A percentile compares a stretch with the other conserved stretches of the same genome.
Conservation (phyloP, 108 stramenopile genomes). For the Phaeodactylum tricornutum region DNA sequence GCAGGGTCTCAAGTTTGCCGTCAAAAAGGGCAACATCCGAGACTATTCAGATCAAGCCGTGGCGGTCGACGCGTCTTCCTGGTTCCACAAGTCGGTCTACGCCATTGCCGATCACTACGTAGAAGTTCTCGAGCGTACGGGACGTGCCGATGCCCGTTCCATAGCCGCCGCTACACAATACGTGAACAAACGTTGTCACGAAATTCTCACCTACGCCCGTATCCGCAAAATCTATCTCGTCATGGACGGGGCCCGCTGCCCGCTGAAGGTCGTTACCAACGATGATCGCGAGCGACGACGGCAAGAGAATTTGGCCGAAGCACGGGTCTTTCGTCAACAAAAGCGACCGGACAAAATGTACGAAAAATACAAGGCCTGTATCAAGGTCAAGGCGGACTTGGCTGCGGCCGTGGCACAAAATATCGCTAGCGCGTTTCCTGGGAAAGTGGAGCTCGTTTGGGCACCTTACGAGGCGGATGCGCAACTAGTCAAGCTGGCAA, state of each 20-base stretch:
- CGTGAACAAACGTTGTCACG: conserved; percentile 51
- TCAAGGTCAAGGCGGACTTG: conserved; percentile 50
- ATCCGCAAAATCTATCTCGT: conserved; percentile 55
- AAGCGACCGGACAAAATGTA: conserved; percentile 43
- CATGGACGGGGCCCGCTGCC: conserved; percentile 77
- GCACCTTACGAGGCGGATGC: conserved; percentile 97
- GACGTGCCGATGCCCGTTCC: conserved; percentile 31
- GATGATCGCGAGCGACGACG: conserved; percentile 49
- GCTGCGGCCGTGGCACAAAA: conserved; percentile 38
- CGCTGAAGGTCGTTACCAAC: conserved; percentile 66
- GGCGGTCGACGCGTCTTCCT: conserved; percentile 76
- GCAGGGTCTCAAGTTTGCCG: conserved; percentile 37
- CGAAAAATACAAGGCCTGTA: conserved; percentile 62
- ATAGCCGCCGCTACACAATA: conserved; percentile 41
- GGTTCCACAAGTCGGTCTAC: conserved; percentile 82
- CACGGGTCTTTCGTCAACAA: conserved; percentile 22
- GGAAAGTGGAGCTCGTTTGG: conserved; percentile 50
- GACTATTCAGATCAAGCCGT: conserved; percentile 44
- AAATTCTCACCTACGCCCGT: conserved; percentile 33
- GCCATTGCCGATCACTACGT: conserved; percentile 63
- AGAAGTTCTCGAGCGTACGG: conserved; percentile 36
- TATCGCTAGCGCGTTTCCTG: conserved; percentile 6
- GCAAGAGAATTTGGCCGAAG: conserved; percentile 47
- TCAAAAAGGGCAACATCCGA: conserved; percentile 41
- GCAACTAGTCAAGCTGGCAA: conserved; percentile 83